A percentile compares a stretch with the other conserved stretches of the same genome.
phyloP scores from a whole-genome alignment of 192 early-diverging fungal species.

The Rhizoclosmatium sp. region DNA sequence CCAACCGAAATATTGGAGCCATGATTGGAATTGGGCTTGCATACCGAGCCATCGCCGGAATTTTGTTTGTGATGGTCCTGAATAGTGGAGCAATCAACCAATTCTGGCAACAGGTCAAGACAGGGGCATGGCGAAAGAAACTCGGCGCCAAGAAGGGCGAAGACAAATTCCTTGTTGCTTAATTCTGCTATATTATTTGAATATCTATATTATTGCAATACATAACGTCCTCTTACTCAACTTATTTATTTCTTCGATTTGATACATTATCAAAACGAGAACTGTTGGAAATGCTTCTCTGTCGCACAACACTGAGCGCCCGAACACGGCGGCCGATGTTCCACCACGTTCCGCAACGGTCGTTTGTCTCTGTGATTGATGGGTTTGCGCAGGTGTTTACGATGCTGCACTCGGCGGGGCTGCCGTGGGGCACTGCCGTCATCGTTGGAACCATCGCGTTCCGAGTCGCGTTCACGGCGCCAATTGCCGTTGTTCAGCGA shows the following conservation, averaged over 20 bases:
- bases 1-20: constrained; percentile 39
- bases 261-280: no score
- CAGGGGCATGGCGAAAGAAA: no score
- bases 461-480: constrained; percentile 40
- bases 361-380: neutral
- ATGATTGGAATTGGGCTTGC: constrained; percentile 45
- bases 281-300: no score
- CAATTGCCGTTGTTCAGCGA: constrained; percentile 46
- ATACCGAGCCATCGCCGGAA: constrained; percentile 46
- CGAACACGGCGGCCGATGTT: neutral
- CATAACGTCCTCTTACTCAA: no score
- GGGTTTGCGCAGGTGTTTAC: neutral
- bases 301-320: no score
- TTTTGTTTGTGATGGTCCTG: constrained; percentile 38
- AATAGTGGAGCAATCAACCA: neutral
- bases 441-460: constrained; percentile 39
- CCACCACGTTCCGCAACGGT: neutral
- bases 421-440: constrained; percentile 46
- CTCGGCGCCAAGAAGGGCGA: no score
- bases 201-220: no score
- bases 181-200: no score
- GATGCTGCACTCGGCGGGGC: neutral
- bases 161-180: no score
- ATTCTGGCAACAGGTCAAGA: no score
- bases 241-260: no score